Base-by-base conservation (phyloP, 2,329 filamentous ascomycete species). In the Trichophyton simii region DNA sequence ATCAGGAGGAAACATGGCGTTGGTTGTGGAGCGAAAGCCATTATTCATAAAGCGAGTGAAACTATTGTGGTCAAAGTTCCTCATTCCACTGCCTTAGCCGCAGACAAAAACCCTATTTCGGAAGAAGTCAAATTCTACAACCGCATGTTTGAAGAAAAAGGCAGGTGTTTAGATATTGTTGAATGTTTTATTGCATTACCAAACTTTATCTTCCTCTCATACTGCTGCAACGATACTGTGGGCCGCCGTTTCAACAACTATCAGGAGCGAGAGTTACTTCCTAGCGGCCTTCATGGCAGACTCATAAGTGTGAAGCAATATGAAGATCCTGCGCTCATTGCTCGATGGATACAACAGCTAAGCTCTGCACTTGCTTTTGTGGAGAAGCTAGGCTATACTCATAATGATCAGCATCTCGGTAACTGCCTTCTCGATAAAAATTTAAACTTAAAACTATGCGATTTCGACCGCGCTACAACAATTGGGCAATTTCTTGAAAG, bases 21-120 rank as follows among this genome's bases (percentile, higher is more conserved):
- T 50, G 46, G 46, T 9, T 50, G 3, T 25, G 46, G 46, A 50
- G 20, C 6, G 11, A 50, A 50, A 25, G 18, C 46, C 9, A 50
- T 9, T 25, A 20, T 50, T 9, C 20, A 50, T 20, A 50, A 25
- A 50, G 61, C 65, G 46, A 62, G 54, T 48, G 62, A 58, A 60
- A 64, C 55, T 48, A 63, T 67, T 61, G 64, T 67, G 60, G 63
- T 67, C 54, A 67, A 66, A 62, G 60, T 59, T 48, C 34, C 62
- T 65, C 55, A 20, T 34, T 52, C 60, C 57, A 58, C 31, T 28
- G 59, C 58, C 54, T 22, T 60, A 15, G 57, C 52, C 20, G 25
- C 2, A 22, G 58, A 31, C 41, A 44, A 58, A 25, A 46, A 62
- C 31, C 58, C 50, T n/a, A 60, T 62, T 25, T 59, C 25, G 31